Evolutionary conservation across 495 filamentous ascomycete species (phyloP).

Genomic region (Annulohypoxylon maeteangense): DNA sequence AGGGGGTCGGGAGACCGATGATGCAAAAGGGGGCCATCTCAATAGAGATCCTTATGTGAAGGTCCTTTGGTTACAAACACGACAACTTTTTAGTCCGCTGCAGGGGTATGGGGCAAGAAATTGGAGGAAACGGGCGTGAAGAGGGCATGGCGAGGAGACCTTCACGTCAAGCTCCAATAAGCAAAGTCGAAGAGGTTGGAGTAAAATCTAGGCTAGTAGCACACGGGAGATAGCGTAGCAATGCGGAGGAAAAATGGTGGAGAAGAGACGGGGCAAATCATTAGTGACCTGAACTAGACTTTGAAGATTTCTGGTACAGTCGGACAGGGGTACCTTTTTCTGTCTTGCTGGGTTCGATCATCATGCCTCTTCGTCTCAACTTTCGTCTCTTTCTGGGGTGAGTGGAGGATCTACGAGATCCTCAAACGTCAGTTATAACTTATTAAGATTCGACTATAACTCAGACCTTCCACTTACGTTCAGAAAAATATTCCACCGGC

Average conservation of each 20-base stretch:
- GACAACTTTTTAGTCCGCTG: conserved; percentile 35
- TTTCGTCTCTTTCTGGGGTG: conserved; percentile 14
- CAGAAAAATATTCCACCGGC: conserved; percentile 1
- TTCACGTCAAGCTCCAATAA: conserved; percentile 28
- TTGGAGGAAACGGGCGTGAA: conserved; percentile 33
- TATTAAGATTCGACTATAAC: conserved; percentile 26
- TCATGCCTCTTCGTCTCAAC: conserved; percentile 36
- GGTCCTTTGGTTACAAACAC: conserved; percentile 29
- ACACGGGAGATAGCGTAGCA: conserved; percentile 44
- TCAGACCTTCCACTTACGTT: background rate
- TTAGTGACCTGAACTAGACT: conserved; percentile 29
- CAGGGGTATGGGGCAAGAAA: conserved; percentile 37
- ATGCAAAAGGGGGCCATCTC: background rate
- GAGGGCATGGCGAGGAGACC: conserved; percentile 19
- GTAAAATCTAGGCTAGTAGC: conserved; percentile 40
- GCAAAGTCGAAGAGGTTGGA: conserved; percentile 36
- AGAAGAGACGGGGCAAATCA: conserved; percentile 36
- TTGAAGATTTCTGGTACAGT: conserved; percentile 31
- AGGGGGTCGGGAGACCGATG: conserved; percentile 13
- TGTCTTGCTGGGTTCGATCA: conserved; percentile 31
- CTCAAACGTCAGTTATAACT: conserved; percentile 14
- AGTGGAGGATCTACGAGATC: conserved; percentile 22
- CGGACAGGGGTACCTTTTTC: conserved; percentile 34
- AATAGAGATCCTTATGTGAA: conserved; percentile 18
- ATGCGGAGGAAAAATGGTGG: conserved; percentile 40